Percentiles rank a stretch among this genome's conserved stretches.
Conservation (phyloP, 345 rosid species). For the Gossypium rotundifolium region DNA sequence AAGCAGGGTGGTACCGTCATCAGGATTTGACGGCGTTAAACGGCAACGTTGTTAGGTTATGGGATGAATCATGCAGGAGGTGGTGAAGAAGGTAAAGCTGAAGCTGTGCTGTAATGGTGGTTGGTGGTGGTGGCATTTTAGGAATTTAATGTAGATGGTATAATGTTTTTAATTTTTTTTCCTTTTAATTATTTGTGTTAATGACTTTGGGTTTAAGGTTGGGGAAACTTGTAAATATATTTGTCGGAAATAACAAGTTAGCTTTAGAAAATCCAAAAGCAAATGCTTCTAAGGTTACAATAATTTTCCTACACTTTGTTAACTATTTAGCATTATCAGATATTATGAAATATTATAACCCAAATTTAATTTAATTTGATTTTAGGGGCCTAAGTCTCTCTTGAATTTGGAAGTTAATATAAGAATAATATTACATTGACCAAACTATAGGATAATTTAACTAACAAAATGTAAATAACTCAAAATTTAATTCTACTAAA, state of each 20-base stretch:
- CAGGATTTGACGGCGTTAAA: slow-evolving; percentile 58
- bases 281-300: neutral
- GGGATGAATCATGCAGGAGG: slow-evolving; percentile 34
- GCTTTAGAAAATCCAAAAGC: neutral
- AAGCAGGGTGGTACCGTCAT: slow-evolving; percentile 45
- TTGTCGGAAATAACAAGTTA: neutral
- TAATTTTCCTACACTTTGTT: neutral
- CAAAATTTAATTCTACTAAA: too few relatives aligned
- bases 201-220: neutral
- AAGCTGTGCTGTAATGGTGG: slow-evolving; percentile 9
- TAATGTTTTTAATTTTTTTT: neutral
- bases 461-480: too few relatives aligned
- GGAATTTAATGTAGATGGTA: neutral
- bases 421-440: too few relatives aligned
- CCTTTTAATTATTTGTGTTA: too few relatives aligned
- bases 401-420: too few relatives aligned
- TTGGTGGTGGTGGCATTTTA: neutral
- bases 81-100: slow-evolving; percentile 4
- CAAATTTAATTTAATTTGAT: too few relatives aligned
- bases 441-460: too few relatives aligned
- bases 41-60: slow-evolving; percentile 69
- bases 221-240: neutral
- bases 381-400: too few relatives aligned
- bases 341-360: too few relatives aligned
- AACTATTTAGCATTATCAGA: too few relatives aligned